Base-by-base conservation (phyloP, 345 rosid species). In the Populus pruinosa region DNA sequence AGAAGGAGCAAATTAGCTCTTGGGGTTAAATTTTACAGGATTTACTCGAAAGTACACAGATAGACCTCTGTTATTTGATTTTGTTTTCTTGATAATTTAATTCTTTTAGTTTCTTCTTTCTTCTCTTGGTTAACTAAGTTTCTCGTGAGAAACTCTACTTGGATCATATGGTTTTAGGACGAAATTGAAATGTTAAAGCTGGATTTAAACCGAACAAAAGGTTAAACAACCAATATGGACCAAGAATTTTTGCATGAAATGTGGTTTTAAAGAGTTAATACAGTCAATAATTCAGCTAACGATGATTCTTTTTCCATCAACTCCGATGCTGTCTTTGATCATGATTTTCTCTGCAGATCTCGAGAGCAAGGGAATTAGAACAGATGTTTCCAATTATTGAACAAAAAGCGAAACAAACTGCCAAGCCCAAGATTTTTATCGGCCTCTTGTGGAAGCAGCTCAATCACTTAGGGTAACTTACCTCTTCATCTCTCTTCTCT, bases 371-470 rank as follows among this genome's bases (percentile, higher is more conserved):
- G 76, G 94, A 93, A 55, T 71, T 87, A 2, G 92, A 91, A 21
- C 65, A 82, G 71, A 74, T 91, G 89, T 93, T 96, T 69, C 97
- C 97, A 6, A 56, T 90, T 43, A 74, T 88, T 55, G 90, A 96
- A 62, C 96, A 90, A 2, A 89, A 85, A 78, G 97, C 97, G 5
- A 88, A 88, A 77, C 86, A 89, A 49, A 91, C 90, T 13, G 81
- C 90, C 17, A 92, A 90, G 82, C 92, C 93, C 0, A 91, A 89
- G 81, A 88, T 88, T 47, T 96, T 88, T 72, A 72, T 87, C 33
- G 86, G 89, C 72, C 92, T 92, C 47, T n/a, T 93, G 59, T 93
- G 99, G 99, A 93, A 93, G 86, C 99, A 93, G 70, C 96, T 96
- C 71, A 88, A 80, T 84, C 99, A 96, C 83, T 81, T 93, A 12